Base-by-base conservation (phyloP, 208 protist genomes). In the Leishmania amazonensis region DNA sequence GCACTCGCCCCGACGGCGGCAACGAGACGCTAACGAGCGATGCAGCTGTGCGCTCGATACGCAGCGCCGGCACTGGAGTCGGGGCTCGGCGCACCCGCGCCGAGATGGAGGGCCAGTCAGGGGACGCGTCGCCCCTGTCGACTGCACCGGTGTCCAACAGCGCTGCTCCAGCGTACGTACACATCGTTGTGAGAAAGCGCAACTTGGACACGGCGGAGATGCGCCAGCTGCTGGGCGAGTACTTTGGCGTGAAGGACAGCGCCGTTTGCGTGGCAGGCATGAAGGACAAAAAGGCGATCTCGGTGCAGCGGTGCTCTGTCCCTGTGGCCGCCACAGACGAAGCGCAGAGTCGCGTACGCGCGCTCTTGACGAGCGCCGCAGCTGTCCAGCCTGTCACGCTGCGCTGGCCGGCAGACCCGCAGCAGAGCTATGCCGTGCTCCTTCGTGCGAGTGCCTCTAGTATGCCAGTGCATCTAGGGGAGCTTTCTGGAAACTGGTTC, bases 251-350 rank as follows among this genome's bases (percentile, higher is more conserved):
- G 15, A 68, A 75, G 35, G 81, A 83, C 9, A 83, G 85, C 1
- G 13, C 74, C n/a, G 90, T 99, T 15, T 90, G 89, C 58, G 90
- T 91, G 4, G 97, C 98, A 0, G 98, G 98, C 67, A 94, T 98
- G 80, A 99, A 99, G 81, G 98, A 99, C 81, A 96, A 97, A 81
- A 86, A 88, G 64, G 97, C 87, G 28, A 77, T 98, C 76, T 98
- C 98, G 15, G 89, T 87, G 64, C 98, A 99, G 85, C 87, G 88
- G 38, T 85, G 93, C 74, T 96, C 95, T 35, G 87, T 94, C 38
- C 93, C 88, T 13, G 8, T 67, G 42, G 68, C 85, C 17, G 15
- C 47, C 76, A n/a, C 40, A 54, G n/a, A 1, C 60, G 71, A 21
- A 6, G 65, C 80, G 5, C 71, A n/a, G 38, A 9, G 45, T 70